phyloP scores from a whole-genome alignment of 2,329 filamentous ascomycete genomes.

The Corniculantispora saksenae region DNA sequence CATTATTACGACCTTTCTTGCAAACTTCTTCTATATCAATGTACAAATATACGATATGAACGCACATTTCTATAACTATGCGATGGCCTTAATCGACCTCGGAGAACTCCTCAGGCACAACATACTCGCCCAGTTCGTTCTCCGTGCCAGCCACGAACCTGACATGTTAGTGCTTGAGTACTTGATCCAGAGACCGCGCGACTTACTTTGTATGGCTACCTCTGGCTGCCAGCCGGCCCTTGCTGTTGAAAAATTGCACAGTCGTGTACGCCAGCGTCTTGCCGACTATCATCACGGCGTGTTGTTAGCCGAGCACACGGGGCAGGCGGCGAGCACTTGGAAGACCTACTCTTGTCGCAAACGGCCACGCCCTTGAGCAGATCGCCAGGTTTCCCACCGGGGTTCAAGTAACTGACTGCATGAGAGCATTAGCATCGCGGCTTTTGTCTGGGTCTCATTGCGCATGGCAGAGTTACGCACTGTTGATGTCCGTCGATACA shows the following conservation, averaged over 20 bases:
- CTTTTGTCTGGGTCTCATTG: no score
- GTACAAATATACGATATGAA: background rate
- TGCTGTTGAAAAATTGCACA: constrained; percentile 58
- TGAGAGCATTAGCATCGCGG: background rate
- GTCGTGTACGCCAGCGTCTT: constrained; percentile 64
- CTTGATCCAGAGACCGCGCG: no score
- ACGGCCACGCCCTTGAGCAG: constrained; percentile 56
- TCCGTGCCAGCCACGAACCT: constrained; percentile 47
- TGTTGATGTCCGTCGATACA: constrained; percentile 66
- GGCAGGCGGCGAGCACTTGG: no score
- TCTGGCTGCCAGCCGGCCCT: constrained; percentile 60
- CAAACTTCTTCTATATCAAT: background rate
- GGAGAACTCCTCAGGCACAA: constrained; percentile 37
- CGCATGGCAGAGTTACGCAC: no score
- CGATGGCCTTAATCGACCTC: constrained; percentile 33
- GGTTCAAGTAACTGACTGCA: constrained; percentile 63
- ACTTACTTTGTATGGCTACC: constrained; percentile 67
- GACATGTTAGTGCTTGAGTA: constrained; percentile 13
- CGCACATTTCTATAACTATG: background rate
- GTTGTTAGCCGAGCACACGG: background rate
- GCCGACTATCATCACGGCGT: constrained; percentile 49
- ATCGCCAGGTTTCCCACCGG: constrained; percentile 59
- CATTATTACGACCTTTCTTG: background rate
- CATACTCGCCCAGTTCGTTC: constrained; percentile 38
- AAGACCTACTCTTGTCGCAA: constrained; percentile 61